Base-by-base conservation (phyloP, 148 eudicot genomes). In the Dysphania ambrosioides region DNA sequence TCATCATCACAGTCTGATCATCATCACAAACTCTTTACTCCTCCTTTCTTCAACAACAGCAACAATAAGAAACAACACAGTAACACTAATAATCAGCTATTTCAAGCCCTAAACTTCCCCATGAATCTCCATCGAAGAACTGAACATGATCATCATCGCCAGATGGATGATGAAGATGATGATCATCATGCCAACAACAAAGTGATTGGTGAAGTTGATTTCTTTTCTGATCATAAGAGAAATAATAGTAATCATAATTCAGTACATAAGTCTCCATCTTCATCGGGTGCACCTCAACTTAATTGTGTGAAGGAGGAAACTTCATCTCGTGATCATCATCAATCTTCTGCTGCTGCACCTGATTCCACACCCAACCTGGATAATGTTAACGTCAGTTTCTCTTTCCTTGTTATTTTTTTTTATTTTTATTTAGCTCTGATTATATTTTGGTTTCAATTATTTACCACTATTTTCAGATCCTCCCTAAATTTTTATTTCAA, bases 351-450 rank as follows among this genome's bases (percentile, higher is more conserved):
- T 73, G 26, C 73, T 53, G 24, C 8, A 34, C 15, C 30, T 70
- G 61, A 60, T 79, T 36, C 64, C 42, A 62, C 70, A 49, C 62
- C 71, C 36, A 24, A 38, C 44, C 74, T 63, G 66, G 70, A 79
- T 47, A 47, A 47, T 77, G 85, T 85, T 57, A 87, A 87, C 79
- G 97, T 89, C 79, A 89, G 88, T 68, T 30, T 44, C 15, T 42
- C n/a, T n/a, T 34, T 74, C 11, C n/a, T n/a, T n/a, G n/a, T 71
- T 57, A 8, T 49, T 19, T 0, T 71, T 61, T 1, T 77, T 56
- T 34, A 24, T 57, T 5, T 66, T 30, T 19, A 8, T 36, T 38
- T 36, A 26, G 27, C n/a, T n/a, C n/a, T n/a, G n/a, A n/a, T n/a
- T n/a, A n/a, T n/a, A n/a, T n/a, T n/a, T n/a, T n/a, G 41, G n/a